Evolutionary conservation across 2,329 filamentous ascomycete genomes (phyloP), one percentile per base, ranked within the genome.

Genomic region (Xylaria sp.): DNA sequence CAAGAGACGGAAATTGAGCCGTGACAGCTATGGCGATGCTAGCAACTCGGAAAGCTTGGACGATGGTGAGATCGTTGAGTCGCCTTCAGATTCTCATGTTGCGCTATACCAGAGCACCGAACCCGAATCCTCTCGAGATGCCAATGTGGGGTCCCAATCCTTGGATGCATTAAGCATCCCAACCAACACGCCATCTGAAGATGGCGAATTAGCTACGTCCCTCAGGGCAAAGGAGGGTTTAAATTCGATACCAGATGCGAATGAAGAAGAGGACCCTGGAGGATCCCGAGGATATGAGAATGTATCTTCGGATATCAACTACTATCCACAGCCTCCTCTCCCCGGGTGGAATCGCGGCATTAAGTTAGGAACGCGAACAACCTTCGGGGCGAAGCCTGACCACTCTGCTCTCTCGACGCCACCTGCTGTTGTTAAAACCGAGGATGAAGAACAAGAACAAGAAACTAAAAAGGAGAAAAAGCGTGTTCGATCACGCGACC

Each of bases 51-150:
- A 75, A 40, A 69, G 72, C 53, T 60, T 78, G 37, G 79, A 79
- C 23, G 78, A 80, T 62, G 79, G 77, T 58, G 78, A 80, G 71
- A 77, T 77, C 71, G 73, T 76, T 70, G 78, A 78, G 63, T 72
- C 72, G 16, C 63, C 48, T 66, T 69, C 61, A 25, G 50, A 63
- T 65, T 60, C 60, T 55, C 37, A 44, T 35, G 21, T 63, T 42
- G 5, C 35, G 32, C 54, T 35, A 44, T 40, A 21, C 5, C 12
- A 42, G 21, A 53, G 40, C 47, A 29, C 54, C 1, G 32, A 60
- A 44, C 37, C 12, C 37, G 12, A 18, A 9, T 21, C 48, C 5
- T 32, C 9, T 29, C n/a, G 59, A 21, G 70, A 66, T 23, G 48
- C 53, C 18, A 25, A 29, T 60, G 21, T 51, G 9, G 35, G 9